These are phyloP conservation scores for Trichoderma sp. DNA, from an alignment of 2,329 filamentous ascomycete species.

Conservation along the genomic window DNA sequence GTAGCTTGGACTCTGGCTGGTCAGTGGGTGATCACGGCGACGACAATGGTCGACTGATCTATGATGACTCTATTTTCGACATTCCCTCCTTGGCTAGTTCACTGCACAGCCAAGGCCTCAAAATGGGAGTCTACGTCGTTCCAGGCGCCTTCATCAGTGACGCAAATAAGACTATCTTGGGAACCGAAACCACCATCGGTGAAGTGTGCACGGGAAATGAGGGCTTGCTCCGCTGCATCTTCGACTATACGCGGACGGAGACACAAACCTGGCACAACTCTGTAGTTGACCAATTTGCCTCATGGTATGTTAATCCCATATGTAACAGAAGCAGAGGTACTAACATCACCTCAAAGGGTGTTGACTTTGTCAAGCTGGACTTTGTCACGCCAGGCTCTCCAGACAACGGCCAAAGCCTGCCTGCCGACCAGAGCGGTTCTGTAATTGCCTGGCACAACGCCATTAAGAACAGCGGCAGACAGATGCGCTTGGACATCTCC, in stretches of 20 bases:
- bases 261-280: conserved; percentile 26
- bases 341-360: conserved; percentile 10
- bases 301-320: conserved; percentile 17
- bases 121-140: conserved; percentile 26
- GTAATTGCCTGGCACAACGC: conserved; percentile 27
- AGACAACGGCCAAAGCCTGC: conserved; percentile 26
- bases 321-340: too few species aligned
- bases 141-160: conserved; percentile 26
- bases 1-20: conserved; percentile 28
- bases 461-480: conserved; percentile 22
- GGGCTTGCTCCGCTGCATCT: conserved; percentile 25
- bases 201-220: conserved; percentile 26
- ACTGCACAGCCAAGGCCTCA: conserved; percentile 22
- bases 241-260: conserved; percentile 24
- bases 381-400: conserved; percentile 28
- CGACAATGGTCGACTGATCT: conserved; percentile 25
- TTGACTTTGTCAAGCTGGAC: conserved; percentile 28
- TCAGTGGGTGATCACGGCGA: conserved; percentile 27
- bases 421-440: conserved; percentile 24
- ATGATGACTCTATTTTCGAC: conserved; percentile 24
- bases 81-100: conserved; percentile 24
- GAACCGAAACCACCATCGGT: conserved; percentile 23
- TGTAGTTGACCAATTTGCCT: conserved; percentile 25
- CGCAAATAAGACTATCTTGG: conserved; percentile 24
- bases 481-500: conserved; percentile 27